These are phyloP conservation scores for Ampelomyces quisqualis DNA, from an alignment of 2,329 filamentous ascomycete genomes.

Conservation along the genomic window DNA sequence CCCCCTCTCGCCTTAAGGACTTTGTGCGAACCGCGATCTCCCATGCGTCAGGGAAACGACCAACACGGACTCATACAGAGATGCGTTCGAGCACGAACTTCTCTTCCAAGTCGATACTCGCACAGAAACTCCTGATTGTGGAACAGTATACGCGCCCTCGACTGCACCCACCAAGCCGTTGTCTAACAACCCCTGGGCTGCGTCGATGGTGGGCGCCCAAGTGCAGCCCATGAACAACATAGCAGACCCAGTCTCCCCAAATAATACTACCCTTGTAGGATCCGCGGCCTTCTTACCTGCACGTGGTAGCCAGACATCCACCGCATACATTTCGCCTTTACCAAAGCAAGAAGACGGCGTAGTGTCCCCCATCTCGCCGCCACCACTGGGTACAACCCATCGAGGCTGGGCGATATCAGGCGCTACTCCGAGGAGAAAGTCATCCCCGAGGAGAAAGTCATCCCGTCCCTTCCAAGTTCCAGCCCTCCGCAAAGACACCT, in stretches of 20 bases:
- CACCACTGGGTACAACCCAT: slow-evolving; percentile 9
- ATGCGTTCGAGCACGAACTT: slow-evolving; percentile 34
- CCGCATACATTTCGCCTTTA: slow-evolving; percentile 1
- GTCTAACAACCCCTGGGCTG: slow-evolving; percentile 2
- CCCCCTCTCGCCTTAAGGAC: slow-evolving; percentile 26
- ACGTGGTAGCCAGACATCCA: slow-evolving; percentile 1
- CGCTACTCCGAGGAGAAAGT: slow-evolving; percentile 10
- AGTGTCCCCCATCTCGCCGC: slow-evolving; percentile 1
- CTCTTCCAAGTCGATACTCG: slow-evolving; percentile 30
- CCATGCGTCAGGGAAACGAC: slow-evolving; percentile 11
- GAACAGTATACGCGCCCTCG: slow-evolving; percentile 27
- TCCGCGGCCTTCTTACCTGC: slow-evolving; percentile 3
- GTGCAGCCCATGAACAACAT: no score
- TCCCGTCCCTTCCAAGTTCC: slow-evolving; percentile 2
- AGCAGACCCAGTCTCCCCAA: slow-evolving; percentile 6
- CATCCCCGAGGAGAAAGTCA: no score
- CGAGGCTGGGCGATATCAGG: slow-evolving; percentile 37
- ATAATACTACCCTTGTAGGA: background rate
- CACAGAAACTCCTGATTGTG: slow-evolving; percentile 33
- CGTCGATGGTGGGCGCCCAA: background rate
- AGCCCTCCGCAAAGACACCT: slow-evolving; percentile 10
- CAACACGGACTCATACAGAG: slow-evolving; percentile 22
- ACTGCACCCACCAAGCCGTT: slow-evolving; percentile 8
- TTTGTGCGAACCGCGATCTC: slow-evolving; percentile 5
- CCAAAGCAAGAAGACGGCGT: background rate